Evolutionary conservation across 2,329 filamentous ascomycete genomes (phyloP).

Genomic region (Colletotrichum gigasporum): DNA sequence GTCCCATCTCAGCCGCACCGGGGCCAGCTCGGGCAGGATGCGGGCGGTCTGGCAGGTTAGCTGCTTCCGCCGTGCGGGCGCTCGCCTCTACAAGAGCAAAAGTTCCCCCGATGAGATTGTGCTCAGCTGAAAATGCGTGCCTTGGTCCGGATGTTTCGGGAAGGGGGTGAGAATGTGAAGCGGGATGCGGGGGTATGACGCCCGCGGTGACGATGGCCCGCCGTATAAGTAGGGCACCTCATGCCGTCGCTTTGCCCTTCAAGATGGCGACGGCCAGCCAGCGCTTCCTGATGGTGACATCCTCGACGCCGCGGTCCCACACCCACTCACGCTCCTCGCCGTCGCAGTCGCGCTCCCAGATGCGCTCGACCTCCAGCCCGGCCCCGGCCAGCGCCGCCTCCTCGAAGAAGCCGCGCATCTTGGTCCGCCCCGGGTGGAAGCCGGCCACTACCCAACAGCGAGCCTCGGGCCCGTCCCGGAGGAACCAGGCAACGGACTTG

Average conservation of each 20-base stretch:
- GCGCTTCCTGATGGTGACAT: slow-evolving; percentile 70
- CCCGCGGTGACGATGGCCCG: neutral
- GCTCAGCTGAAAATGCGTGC: slow-evolving; percentile 5
- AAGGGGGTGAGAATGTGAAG: neutral
- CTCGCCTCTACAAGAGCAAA: slow-evolving; percentile 1
- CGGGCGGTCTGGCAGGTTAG: neutral
- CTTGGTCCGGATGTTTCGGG: neutral
- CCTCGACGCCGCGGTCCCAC: slow-evolving; percentile 68
- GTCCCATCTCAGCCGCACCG: slow-evolving; percentile 19
- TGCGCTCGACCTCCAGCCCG: slow-evolving; percentile 68
- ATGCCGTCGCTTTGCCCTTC: slow-evolving; percentile 41
- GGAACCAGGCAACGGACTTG: slow-evolving; percentile 70
- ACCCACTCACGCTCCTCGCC: slow-evolving; percentile 70
- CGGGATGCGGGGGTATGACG: neutral
- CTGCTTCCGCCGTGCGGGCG: slow-evolving; percentile 10
- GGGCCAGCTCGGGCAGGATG: neutral
- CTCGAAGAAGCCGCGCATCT: slow-evolving; percentile 73
- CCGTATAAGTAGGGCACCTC: slow-evolving; percentile 14
- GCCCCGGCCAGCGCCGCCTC: slow-evolving; percentile 51
- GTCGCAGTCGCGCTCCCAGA: slow-evolving; percentile 76
- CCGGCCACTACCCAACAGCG: slow-evolving; percentile 74
- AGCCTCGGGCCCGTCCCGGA: slow-evolving; percentile 54
- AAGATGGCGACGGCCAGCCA: slow-evolving; percentile 73
- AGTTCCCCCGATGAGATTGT: neutral
- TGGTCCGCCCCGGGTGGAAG: slow-evolving; percentile 76